These are phyloP conservation scores for Gentiana dahurica DNA, from an alignment of 257 asterid species.

Conservation along the genomic window DNA sequence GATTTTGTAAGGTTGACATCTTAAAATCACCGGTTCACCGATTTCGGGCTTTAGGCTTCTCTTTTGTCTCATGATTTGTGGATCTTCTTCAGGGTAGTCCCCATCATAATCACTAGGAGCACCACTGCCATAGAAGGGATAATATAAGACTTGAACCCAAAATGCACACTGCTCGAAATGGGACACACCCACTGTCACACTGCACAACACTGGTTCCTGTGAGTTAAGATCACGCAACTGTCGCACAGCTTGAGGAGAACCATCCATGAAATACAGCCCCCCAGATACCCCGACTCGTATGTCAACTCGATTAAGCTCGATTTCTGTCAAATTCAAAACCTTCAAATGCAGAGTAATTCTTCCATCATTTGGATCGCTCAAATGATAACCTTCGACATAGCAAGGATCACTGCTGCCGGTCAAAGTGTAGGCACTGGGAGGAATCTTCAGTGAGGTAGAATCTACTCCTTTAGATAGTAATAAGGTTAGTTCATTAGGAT, in stretches of 20 bases:
- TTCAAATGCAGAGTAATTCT: constrained; percentile 76
- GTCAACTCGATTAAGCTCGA: constrained; percentile 77
- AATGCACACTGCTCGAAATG: constrained; percentile 76
- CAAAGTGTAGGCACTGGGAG: constrained; percentile 70
- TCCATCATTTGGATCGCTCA: constrained; percentile 88
- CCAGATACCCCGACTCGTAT: constrained; percentile 85
- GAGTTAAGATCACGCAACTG: constrained; percentile 71
- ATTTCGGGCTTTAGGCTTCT: constrained; percentile 46
- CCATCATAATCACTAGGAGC: constrained; percentile 58
- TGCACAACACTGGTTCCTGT: constrained; percentile 73
- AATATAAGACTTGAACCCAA: constrained; percentile 85
- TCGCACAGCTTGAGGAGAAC: constrained; percentile 86
- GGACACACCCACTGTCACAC: constrained; percentile 86
- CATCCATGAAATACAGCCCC: constrained; percentile 89
- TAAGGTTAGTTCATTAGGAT: constrained; percentile 68
- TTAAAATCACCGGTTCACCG: constrained; percentile 63
- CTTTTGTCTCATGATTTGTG: constrained; percentile 47
- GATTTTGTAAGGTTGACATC: constrained; percentile 94
- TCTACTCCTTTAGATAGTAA: constrained; percentile 58
- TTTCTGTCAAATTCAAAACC: constrained; percentile 84
- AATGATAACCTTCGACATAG: constrained; percentile 84
- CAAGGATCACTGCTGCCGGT: constrained; percentile 95
- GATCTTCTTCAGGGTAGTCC: constrained; percentile 57
- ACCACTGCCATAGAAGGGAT: constrained; percentile 64
- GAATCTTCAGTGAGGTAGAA: constrained; percentile 58